Conservation (phyloP, 768 basidiomycete genomes). For the Russula virescens region DNA sequence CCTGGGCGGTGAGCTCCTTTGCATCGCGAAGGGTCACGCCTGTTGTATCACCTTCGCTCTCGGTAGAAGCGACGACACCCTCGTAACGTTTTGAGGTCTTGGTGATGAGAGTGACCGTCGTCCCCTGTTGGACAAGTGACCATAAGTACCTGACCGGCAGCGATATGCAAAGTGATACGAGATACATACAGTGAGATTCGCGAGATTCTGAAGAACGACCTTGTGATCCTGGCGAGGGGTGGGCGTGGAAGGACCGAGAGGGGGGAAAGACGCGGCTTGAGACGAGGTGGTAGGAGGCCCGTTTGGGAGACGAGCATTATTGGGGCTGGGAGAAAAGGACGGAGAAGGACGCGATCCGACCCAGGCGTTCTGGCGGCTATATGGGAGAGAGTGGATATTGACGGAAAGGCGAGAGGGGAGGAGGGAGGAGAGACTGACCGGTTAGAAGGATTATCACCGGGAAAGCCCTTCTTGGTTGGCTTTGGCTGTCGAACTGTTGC, state of each 20-base stretch:
- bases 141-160: neutral
- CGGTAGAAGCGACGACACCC: slow-evolving; percentile 56
- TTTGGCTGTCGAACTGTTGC: slow-evolving; percentile 48
- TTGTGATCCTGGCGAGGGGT: slow-evolving; percentile 36
- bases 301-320: slow-evolving; percentile 39
- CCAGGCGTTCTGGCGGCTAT: slow-evolving; percentile 53
- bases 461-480: slow-evolving; percentile 54
- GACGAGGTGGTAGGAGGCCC: slow-evolving; percentile 34
- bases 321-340: slow-evolving; percentile 53
- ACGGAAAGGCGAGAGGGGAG: slow-evolving; percentile 20
- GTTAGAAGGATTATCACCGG: slow-evolving; percentile 40
- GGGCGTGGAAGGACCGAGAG: slow-evolving; percentile 33
- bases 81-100: slow-evolving; percentile 70
- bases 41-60: slow-evolving; percentile 58
- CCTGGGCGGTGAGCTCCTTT: slow-evolving; percentile 61
- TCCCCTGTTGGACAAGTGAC: slow-evolving; percentile 44
- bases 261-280: slow-evolving; percentile 32
- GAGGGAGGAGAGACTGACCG: slow-evolving; percentile 39
- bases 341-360: slow-evolving; percentile 61
- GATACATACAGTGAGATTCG: slow-evolving; percentile 54
- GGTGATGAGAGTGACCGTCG: slow-evolving; percentile 63
- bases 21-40: slow-evolving; percentile 76
- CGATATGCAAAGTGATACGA: neutral
- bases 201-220: slow-evolving; percentile 49
- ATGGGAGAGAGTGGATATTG: neutral